Evolutionary conservation across 495 filamentous ascomycete species (phyloP).

Genomic region (Ramalina intermedia): DNA sequence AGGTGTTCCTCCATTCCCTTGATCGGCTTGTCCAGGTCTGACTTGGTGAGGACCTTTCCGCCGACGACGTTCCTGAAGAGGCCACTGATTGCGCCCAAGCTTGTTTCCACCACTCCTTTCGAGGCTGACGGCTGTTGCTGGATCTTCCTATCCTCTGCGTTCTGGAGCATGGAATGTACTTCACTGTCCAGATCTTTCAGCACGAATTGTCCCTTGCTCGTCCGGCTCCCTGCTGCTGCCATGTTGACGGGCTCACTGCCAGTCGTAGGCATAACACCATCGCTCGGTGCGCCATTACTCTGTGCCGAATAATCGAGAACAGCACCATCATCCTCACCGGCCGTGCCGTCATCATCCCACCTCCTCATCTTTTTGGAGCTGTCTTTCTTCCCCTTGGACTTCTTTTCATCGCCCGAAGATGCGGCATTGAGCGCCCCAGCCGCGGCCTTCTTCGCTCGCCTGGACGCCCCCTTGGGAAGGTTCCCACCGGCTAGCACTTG

Average conservation of each 20-base stretch:
- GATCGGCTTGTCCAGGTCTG: constrained; percentile 79
- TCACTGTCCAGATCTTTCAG: constrained; percentile 87
- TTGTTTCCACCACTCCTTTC: constrained; percentile 57
- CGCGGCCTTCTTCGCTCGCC: constrained; percentile 67
- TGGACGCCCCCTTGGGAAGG: constrained; percentile 58
- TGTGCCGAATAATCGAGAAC: constrained; percentile 72
- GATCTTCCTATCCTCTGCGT: constrained; percentile 49
- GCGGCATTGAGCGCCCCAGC: constrained; percentile 45
- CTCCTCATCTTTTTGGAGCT: constrained; percentile 64
- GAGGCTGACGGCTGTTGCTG: constrained; percentile 27
- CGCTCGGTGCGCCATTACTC: constrained; percentile 31
- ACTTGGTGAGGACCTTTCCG: constrained; percentile 76
- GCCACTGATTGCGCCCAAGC: constrained; percentile 64
- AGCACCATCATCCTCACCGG: constrained; percentile 69
- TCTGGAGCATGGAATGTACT: constrained; percentile 72
- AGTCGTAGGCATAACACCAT: constrained; percentile 31
- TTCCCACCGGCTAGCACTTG: constrained; percentile 58
- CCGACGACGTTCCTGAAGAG: constrained; percentile 91
- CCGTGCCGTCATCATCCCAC: constrained; percentile 82
- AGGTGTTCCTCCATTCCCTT: constrained; percentile 94
- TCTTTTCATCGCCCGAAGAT: constrained; percentile 76
- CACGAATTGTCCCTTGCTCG: constrained; percentile 81
- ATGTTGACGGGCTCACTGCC: constrained; percentile 58
- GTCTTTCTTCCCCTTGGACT: constrained; percentile 41
- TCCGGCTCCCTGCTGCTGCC: constrained; percentile 69